Evolutionary conservation across 768 basidiomycete species (phyloP), one percentile per base, ranked within the genome.

Genomic region (Leccinum rimulosum): DNA sequence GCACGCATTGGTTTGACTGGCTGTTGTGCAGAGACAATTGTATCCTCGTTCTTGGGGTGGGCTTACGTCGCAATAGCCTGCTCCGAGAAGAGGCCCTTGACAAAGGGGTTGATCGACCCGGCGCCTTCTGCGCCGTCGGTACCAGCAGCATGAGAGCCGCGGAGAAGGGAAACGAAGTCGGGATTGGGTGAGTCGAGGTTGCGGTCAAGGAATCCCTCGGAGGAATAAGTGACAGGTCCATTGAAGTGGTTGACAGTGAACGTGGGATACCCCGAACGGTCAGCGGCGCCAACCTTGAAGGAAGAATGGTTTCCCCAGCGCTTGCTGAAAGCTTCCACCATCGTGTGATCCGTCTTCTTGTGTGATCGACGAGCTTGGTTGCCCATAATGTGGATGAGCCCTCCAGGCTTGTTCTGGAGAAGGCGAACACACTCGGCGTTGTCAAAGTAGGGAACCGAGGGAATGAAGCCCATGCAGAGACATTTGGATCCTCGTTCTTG

Each of bases 1-100:
- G 90, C 86, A 9, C 95, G 86, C 87, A 96, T 93, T 0, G 95
- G 96, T 74, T 95, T 94, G 63, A 94, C 87, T 36, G 87, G 86
- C 72, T 97, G 95, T 68, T 95, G 93, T 0, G 93, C 95, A 6
- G 93, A 84, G 17, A 98, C 95, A 60, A 98, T 95, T 0, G 95
- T 97, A 52, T 96, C 95, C 68, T 97, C 93, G 66, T 95, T 89
- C 61, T 88, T 79, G 0, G 96, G 95, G 68, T 98, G 95, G 0
- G 87, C 91, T 68, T 94, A 88, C 0, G 93, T 96, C 0, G 94
- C 92, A 19, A 99, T 93, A 3, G 89, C 88, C 69, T 92, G 93
- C 36, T 80, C 84, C 0, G 87, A 88, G 75, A 98, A 98, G 6
- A 99, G 76, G 6, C 89, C 89, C 61, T 93, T 91, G 50, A 98